These are phyloP conservation scores for Otatea glauca DNA, from an alignment of 176 grass and related monocot genomes.

Conservation along the genomic window DNA sequence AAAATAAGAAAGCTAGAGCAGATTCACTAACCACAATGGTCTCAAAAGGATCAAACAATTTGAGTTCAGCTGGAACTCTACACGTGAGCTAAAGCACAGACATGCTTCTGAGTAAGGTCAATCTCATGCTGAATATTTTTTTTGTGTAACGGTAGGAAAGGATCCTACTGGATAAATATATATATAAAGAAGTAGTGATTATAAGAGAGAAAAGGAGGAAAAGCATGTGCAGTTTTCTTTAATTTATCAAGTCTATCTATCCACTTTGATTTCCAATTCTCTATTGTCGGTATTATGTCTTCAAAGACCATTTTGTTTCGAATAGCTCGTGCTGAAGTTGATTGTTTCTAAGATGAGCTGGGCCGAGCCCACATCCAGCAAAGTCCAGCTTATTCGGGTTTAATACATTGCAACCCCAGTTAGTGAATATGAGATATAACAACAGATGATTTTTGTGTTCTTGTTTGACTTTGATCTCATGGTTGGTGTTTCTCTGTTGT, in stretches of 20 bases:
- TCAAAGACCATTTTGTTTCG: no score
- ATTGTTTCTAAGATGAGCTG: background rate
- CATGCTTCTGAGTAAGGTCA: background rate
- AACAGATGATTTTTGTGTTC: background rate
- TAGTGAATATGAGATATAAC: background rate
- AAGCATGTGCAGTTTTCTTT: no score
- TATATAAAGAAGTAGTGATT: no score
- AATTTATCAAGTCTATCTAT: no score
- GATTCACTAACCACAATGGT: background rate
- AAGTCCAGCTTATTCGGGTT: background rate
- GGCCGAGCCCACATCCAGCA: background rate
- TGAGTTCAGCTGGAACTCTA: background rate
- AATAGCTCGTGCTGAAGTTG: background rate
- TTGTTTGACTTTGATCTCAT: constrained; percentile 43
- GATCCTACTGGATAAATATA: no score
- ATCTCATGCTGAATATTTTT: background rate
- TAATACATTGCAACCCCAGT: background rate
- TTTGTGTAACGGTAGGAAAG: no score
- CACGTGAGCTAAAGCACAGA: background rate
- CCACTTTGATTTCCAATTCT: no score
- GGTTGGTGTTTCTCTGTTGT: constrained; percentile 16
- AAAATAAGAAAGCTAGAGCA: background rate
- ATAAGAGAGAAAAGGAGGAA: no score
- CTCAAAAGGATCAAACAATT: background rate
- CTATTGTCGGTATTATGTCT: no score